Evolutionary conservation across 306 rosid genomes (phyloP), one percentile per base, ranked within the genome.

Genomic region (Prinsepia uniflora): DNA sequence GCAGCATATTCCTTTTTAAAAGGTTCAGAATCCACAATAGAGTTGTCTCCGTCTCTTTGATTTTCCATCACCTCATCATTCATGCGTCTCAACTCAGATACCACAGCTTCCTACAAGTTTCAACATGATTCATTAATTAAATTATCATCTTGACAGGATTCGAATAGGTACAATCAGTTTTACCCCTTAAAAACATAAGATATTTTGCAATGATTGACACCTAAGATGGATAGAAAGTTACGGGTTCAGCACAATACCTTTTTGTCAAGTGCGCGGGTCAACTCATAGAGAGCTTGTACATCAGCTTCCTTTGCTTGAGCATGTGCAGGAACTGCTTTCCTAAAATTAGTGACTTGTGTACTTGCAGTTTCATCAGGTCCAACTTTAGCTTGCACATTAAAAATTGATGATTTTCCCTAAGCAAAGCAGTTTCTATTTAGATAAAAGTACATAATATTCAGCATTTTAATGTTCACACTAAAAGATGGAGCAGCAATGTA

Each of bases 1-100:
- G 96, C 88, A 83, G 97, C 97, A 81, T 89, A 90, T 75, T 84
- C 89, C 85, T 89, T 94, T 80, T 81, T 90, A 69, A 94, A 90
- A 73, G 80, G 65, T 78, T 94, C 98, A 9, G 86, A 84, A 81
- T 87, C 94, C 84, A 82, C 82, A 68, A 84, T 68, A 54, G 82
- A 70, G 84, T 81, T 86, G 85, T 83, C 85, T 72, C 90, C 88
- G 72, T 61, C 78, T 80, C 84, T 87, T 72, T 82, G 84, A 74
- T 80, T 86, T 79, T 90, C 97, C 49, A 75, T 74, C 76, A 86
- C 85, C 71, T 79, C 96, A 41, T 89, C 92, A 18, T 90, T 90
- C 95, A 90, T 84, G 72, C 81, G 60, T 86, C 81, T 94, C 89
- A 94, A 85, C 81, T 87, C 97, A 66, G 92, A 80, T 69, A 90